A percentile compares a stretch with the other conserved stretches of the same genome.
These are phyloP conservation scores for Posidonia oceanica DNA, from an alignment of 116 monocot species.

Conservation along the genomic window DNA sequence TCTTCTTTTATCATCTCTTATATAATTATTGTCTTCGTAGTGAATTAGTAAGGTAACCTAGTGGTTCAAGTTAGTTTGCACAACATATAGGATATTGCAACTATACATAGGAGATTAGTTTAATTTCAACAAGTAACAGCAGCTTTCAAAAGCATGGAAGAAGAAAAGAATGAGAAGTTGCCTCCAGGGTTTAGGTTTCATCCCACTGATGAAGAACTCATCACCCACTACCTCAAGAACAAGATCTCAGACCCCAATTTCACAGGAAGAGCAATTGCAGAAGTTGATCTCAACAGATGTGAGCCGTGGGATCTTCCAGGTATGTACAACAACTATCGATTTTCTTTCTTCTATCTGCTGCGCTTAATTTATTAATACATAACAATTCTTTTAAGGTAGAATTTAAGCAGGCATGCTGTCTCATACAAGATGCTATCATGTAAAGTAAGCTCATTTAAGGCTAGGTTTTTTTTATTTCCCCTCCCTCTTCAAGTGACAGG, in stretches of 20 bases:
- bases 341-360: too few relatives aligned
- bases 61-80: too few relatives aligned
- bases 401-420: too few relatives aligned
- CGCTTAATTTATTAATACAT: too few relatives aligned
- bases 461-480: too few relatives aligned
- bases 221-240: slow-evolving; percentile 49
- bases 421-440: too few relatives aligned
- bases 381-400: too few relatives aligned
- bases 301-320: slow-evolving; percentile 92
- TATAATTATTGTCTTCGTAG: neutral
- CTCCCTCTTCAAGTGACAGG: too few relatives aligned
- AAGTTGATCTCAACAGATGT: slow-evolving; percentile 76
- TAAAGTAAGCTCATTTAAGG: too few relatives aligned
- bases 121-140: neutral
- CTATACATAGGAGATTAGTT: neutral
- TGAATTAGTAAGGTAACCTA: neutral
- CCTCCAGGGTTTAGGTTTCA: slow-evolving; percentile 83
- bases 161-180: slow-evolving; percentile 17
- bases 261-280: slow-evolving; percentile 49
- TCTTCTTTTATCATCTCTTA: neutral
- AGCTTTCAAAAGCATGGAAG: slow-evolving; percentile 7
- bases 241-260: slow-evolving; percentile 46
- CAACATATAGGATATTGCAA: too few relatives aligned
- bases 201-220: slow-evolving; percentile 79
- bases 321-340: neutral